phyloP scores from a whole-genome alignment of 1,284 basidiomycete species.

The Meripilus lineatus region DNA sequence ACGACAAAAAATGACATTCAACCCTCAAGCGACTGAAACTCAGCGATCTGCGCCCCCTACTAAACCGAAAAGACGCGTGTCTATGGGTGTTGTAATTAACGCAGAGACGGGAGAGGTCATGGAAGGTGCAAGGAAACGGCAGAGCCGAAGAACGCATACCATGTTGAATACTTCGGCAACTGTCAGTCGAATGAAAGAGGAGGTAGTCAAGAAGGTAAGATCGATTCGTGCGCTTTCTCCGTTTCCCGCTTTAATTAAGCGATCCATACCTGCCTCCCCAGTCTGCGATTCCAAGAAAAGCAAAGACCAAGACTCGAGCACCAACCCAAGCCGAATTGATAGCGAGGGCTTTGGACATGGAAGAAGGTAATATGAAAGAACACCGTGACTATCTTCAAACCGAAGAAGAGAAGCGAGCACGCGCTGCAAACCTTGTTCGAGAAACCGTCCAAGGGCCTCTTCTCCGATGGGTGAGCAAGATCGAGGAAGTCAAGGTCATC shows the following conservation, averaged over 20 bases:
- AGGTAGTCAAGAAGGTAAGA: constrained; percentile 55
- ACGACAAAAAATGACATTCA: constrained; percentile 59
- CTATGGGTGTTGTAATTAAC: constrained; percentile 47
- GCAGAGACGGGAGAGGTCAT: constrained; percentile 54
- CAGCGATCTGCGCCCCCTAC: constrained; percentile 20
- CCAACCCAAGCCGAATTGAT: constrained; percentile 80
- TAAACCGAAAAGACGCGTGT: constrained; percentile 41
- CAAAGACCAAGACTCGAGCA: constrained; percentile 41
- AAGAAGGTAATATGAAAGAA: constrained; percentile 79
- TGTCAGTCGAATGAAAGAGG: constrained; percentile 54
- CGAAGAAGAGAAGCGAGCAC: constrained; percentile 78
- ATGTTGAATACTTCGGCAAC: constrained; percentile 61
- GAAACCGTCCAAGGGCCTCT: constrained; percentile 64
- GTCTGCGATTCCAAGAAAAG: constrained; percentile 59
- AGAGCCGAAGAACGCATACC: constrained; percentile 63
- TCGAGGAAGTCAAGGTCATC: constrained; percentile 47
- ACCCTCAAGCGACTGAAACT: constrained; percentile 30
- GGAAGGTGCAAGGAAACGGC: constrained; percentile 37
- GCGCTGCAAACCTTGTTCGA: constrained; percentile 54
- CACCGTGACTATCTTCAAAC: constrained; percentile 72
- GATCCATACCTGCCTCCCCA: constrained; percentile 18
- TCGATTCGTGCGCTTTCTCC: neutral
- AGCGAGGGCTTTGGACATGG: constrained; percentile 75
- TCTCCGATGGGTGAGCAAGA: constrained; percentile 68
- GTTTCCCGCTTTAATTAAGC: neutral